Evolutionary conservation across 1,139 yeast species (phyloP), one percentile per base, ranked within the genome.

Genomic region (Candida smagusa): DNA sequence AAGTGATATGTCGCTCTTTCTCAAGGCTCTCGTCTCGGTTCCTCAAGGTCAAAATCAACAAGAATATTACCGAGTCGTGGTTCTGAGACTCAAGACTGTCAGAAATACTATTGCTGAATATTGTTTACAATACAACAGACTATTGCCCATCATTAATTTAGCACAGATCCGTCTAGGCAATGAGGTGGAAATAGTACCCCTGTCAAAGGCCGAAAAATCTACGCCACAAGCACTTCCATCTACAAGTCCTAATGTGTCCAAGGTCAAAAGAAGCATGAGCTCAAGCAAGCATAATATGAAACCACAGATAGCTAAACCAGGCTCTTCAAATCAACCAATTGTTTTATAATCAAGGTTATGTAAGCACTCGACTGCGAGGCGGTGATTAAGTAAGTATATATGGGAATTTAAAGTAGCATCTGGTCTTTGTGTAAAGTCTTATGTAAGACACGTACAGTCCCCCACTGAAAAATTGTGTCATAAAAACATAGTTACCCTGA

Each of bases 81-180:
- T 54, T 8, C 57, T 50, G 41, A 49, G 63, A 34, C 54, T 75
- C 35, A 57, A 58, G 31, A 51, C 59, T 2, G 63, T 75, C 7
- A 72, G 68, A 43, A 47, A 44, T 9, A 61, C 65, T 37, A 71
- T 74, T 27, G 63, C 61, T 31, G 68, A 64, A 6, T 75, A 74
- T 41, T 67, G 74, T 44, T 57, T 49, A 4, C 64, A 72, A 39
- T 75, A 74, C 48, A 70, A 67, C 41, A 61, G 67, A 43, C 52
- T 74, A 12, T 54, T 73, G 3, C 81, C 80, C 2, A 63, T 76
- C 27, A 72, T 77, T 30, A 68, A 74, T 43, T 62, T 72, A 44
- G 67, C 79, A 1, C 80, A 75, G 48, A 66, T 72, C 29, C 72
- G 70, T 42, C 55, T 71, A 37, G 77, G 76, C 1, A 70, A 69